phyloP scores from a whole-genome alignment of 202 grass and related monocot species.

The Elaeis oleifera region DNA sequence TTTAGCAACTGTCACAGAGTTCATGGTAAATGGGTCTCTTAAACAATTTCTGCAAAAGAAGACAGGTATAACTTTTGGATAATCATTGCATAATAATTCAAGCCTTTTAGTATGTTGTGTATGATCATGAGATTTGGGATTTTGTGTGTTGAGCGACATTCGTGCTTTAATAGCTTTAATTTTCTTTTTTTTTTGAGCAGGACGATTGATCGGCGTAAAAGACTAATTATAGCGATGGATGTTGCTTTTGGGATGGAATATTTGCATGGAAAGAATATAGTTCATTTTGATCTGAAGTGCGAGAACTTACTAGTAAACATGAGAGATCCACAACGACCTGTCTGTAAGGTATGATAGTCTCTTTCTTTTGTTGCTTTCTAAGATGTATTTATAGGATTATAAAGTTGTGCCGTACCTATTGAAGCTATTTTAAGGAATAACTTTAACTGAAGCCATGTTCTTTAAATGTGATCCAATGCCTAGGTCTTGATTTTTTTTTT shows the following conservation, averaged over 20 bases:
- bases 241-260: conserved; percentile 29
- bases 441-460: too few relatives aligned
- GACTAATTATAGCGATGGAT: conserved; percentile 27
- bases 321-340: conserved; percentile 24
- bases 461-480: too few relatives aligned
- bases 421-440: too few relatives aligned
- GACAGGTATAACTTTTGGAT: conserved; percentile 11
- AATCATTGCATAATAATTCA: background rate
- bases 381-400: background rate
- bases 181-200: conserved; percentile 1
- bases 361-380: background rate
- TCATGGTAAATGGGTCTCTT: conserved; percentile 29
- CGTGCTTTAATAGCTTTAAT: background rate
- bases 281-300: conserved; percentile 30
- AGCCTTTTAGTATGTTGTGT: background rate
- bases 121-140: background rate
- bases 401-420: background rate
- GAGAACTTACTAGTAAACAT: conserved; percentile 29
- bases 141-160: background rate
- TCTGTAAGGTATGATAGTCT: conserved; percentile 18
- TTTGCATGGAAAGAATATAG: conserved; percentile 25
- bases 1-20: conserved; percentile 25
- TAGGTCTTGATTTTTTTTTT: too few relatives aligned
- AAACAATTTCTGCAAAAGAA: conserved; percentile 30
- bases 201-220: conserved; percentile 24